Percentiles rank a stretch among this genome's conserved stretches.
Evolutionary conservation across 208 protist genomes (phyloP).

Genomic region (Phytomonas serpens): DNA sequence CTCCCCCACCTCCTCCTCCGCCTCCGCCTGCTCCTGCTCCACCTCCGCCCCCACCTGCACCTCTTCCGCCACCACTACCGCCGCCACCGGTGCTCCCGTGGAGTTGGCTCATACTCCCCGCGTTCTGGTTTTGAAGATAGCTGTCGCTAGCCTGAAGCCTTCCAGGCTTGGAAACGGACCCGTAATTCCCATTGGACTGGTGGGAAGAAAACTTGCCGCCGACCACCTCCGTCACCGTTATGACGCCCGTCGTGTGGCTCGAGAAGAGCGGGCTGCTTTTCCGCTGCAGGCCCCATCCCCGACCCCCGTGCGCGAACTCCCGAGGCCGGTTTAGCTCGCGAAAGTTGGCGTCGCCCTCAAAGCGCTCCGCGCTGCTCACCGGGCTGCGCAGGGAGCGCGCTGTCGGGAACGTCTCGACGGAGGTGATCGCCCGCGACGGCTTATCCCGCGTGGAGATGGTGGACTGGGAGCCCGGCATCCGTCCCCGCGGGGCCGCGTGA

Average conservation of each 20-base stretch:
- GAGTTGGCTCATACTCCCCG: neutral
- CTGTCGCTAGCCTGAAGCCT: neutral
- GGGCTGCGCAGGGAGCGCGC: neutral
- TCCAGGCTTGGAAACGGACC: neutral
- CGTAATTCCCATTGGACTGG: neutral
- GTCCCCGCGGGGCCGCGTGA: too few species aligned
- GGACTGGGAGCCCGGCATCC: too few species aligned
- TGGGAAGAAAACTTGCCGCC: neutral
- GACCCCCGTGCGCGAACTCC: neutral
- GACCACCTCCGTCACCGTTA: neutral
- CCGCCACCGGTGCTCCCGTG: neutral
- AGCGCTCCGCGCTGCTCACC: neutral
- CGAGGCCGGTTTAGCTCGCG: neutral
- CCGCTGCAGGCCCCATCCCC: neutral
- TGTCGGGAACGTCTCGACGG: neutral
- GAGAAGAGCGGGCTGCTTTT: neutral
- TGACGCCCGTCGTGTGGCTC: neutral
- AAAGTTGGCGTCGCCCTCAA: neutral
- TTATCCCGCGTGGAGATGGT: neutral
- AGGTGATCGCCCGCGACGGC: too few species aligned
- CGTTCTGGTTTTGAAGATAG: too few species aligned
- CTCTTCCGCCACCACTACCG: constrained; percentile 26
- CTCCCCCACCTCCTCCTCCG: constrained; percentile 13
- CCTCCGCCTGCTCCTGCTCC: constrained; percentile 23
- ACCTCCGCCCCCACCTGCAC: constrained; percentile 12